Conservation (phyloP, 2,329 filamentous ascomycete species). For the Fusarium irregulare region DNA sequence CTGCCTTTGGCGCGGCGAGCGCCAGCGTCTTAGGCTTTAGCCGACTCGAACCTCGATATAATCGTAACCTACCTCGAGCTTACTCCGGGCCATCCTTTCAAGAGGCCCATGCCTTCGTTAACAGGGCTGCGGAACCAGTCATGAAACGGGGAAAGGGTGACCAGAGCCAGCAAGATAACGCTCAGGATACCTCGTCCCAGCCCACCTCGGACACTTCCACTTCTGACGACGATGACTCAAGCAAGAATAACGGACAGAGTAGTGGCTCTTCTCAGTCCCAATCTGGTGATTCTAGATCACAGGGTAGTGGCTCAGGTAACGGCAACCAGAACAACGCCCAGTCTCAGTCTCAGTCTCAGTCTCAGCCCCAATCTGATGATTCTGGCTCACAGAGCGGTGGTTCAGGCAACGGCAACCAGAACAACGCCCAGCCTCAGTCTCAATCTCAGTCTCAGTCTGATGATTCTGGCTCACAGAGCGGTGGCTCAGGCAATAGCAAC, state of each 20-base stretch:
- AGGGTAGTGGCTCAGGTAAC: background rate
- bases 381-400: background rate
- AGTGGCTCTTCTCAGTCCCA: background rate
- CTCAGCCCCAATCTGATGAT: background rate
- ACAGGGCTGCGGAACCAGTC: background rate
- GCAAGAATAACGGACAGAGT: background rate
- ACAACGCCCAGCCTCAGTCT: too few relatives aligned
- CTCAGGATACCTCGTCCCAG: too few relatives aligned
- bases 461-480: background rate
- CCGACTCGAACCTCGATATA: background rate
- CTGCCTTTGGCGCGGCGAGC: conserved; percentile 19
- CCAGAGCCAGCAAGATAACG: background rate
- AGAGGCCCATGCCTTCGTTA: background rate
- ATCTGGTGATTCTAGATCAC: background rate
- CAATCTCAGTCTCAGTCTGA: background rate
- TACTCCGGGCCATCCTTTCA: background rate
- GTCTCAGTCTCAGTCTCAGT: too few relatives aligned
- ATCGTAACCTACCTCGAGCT: background rate
- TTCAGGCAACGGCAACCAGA: background rate
- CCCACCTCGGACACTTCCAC: background rate
- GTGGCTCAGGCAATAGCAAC: background rate
- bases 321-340: too few relatives aligned
- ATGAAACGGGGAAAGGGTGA: background rate
- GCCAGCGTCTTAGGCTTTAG: conserved; percentile 12
- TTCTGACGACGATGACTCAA: background rate